Evolutionary conservation across 2,329 filamentous ascomycete species (phyloP).

Genomic region (Xylariaceae sp.): DNA sequence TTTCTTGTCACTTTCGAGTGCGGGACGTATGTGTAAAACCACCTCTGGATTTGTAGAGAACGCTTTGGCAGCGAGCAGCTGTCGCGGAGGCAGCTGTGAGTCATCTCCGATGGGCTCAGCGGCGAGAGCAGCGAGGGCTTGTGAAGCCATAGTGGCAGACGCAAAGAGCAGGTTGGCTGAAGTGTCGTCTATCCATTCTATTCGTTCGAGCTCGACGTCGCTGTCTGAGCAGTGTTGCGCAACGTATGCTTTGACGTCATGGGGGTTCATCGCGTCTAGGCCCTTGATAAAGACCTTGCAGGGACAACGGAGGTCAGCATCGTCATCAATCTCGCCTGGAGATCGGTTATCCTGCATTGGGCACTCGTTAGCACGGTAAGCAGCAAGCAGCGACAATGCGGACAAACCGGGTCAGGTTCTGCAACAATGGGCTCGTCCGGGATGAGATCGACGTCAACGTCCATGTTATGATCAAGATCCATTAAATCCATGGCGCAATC

Average conservation of each 20-base stretch:
- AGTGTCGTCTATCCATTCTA: conserved; percentile 95
- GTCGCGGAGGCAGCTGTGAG: conserved; percentile 53
- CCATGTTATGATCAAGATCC: conserved; percentile 71
- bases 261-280: conserved; percentile 73
- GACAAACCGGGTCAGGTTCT: conserved; percentile 23
- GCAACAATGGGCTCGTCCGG: conserved; percentile 37
- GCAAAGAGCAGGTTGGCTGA: conserved; percentile 82
- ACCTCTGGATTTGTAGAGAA: conserved; percentile 63
- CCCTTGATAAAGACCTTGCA: conserved; percentile 80
- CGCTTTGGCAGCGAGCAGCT: conserved; percentile 64
- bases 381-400: neutral
- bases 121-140: conserved; percentile 51
- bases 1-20: conserved; percentile 74
- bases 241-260: conserved; percentile 72
- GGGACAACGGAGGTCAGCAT: conserved; percentile 36
- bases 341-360: conserved; percentile 31
- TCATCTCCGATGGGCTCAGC: conserved; percentile 48
- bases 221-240: conserved; percentile 57
- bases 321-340: conserved; percentile 28
- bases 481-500: conserved; percentile 41
- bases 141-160: conserved; percentile 45
- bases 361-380: conserved; percentile 15
- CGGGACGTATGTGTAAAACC: conserved; percentile 66
- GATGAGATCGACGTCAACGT: conserved; percentile 51
- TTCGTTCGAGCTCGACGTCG: conserved; percentile 44